Base-by-base conservation (phyloP, 2,329 filamentous ascomycete genomes). In the Colletotrichum caudatum region DNA sequence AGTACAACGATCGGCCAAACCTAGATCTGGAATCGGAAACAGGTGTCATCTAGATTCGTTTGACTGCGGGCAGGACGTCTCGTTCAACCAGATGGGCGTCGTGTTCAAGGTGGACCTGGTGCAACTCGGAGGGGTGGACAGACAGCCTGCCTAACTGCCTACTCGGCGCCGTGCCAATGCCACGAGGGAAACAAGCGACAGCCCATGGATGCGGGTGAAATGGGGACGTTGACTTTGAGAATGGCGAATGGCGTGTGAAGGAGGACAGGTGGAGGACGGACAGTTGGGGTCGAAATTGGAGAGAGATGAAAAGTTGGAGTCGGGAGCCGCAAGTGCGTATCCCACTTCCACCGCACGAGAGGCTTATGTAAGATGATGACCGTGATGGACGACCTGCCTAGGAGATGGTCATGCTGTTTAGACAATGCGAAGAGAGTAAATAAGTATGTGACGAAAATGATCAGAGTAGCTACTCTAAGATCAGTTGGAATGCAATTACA, bases 1-100 rank as follows among this genome's bases (percentile, higher is more conserved):
- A n/a, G 33, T 39, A n/a, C 16, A 56, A 20, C 8, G 9, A 35
- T 70, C 67, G 63, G 63, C 54, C 29, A 48, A 33, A n/a, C 54
- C 53, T 46, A 35, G 11, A 48, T 23, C 41, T 69, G 46, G 62
- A 26, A n/a, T 23, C 26, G 18, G 39, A 56, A 64, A 33, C 20
- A 48, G 50, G 14, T 37, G 58, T 23, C 66, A 53, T 53, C 9
- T 2, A 39, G 16, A 23, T 4, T 9, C 3, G 23, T 16, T 37
- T 37, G 9, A 18, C 23, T 14, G 39, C 18, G 33, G 29, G 53
- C 20, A 46, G 26, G 26, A 50, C 41, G 60, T n/a, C 41, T 66
- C 54, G 53, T 59, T 23, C 14, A 39, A 37, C 26, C 37, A 9
- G 33, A 54, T 62, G 29, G 50, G 3, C 7, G 6, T 39, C 11